These are phyloP conservation scores for Mycosphaerella arachidis DNA, from an alignment of 2,329 filamentous ascomycete species.

Conservation along the genomic window DNA sequence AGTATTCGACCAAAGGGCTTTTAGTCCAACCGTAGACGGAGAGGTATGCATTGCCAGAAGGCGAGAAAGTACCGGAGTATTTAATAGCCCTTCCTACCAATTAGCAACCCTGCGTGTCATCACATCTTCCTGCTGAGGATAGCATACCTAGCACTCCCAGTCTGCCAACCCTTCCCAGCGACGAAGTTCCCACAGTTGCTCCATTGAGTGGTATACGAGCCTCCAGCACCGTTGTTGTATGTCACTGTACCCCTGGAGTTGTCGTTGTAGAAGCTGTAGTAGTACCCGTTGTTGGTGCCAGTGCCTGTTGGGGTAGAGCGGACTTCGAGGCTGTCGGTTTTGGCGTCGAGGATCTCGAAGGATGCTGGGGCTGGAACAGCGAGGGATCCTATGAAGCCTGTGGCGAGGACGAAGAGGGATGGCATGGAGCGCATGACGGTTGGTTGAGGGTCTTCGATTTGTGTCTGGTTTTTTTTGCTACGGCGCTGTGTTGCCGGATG, in stretches of 20 bases:
- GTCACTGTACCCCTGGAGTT: constrained; percentile 43
- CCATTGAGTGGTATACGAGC: background rate
- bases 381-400: constrained; percentile 33
- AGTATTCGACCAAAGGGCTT: constrained; percentile 55
- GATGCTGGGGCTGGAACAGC: constrained; percentile 29
- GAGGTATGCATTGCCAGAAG: constrained; percentile 50
- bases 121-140: background rate
- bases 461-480: background rate
- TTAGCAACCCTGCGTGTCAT: too few species aligned
- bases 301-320: constrained; percentile 41
- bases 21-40: constrained; percentile 56
- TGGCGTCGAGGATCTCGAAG: constrained; percentile 33
- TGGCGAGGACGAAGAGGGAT: constrained; percentile 35
- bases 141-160: constrained; percentile 47
- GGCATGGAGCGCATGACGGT: constrained; percentile 6
- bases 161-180: constrained; percentile 38
- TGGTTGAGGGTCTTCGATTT: background rate
- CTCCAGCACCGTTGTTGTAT: constrained; percentile 49
- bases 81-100: constrained; percentile 51
- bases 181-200: background rate
- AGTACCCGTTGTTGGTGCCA: constrained; percentile 55
- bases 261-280: constrained; percentile 59
- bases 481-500: too few species aligned
- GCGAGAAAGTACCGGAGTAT: constrained; percentile 47
- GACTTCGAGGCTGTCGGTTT: constrained; percentile 29